These are phyloP conservation scores for Ceratobasidium sp. DNA, from an alignment of 1,284 basidiomycete genomes.

Conservation along the genomic window DNA sequence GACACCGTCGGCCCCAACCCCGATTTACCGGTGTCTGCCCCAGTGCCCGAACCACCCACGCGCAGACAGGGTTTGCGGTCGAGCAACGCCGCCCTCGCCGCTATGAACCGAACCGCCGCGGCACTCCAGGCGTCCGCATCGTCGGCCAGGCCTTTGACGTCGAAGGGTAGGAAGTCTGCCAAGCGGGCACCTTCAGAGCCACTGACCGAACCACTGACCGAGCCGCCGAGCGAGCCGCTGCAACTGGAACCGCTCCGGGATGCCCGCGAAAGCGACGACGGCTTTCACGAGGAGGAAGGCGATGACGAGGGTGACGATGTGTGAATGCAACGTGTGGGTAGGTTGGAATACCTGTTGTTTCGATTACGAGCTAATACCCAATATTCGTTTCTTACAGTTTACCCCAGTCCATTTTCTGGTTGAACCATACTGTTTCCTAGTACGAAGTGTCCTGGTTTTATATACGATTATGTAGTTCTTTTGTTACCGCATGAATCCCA, in stretches of 20 bases:
- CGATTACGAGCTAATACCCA: background rate
- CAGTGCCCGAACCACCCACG: background rate
- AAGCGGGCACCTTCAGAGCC: background rate
- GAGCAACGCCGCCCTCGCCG: slow-evolving; percentile 12
- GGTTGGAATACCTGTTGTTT: background rate
- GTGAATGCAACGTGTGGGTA: slow-evolving; percentile 2
- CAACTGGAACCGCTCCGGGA: background rate
- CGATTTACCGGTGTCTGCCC: background rate
- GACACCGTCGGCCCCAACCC: background rate
- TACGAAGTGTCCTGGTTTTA: background rate
- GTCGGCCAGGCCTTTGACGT: background rate
- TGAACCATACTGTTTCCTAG: background rate
- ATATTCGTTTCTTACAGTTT: background rate
- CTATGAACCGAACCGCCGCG: background rate
- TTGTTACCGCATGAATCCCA: background rate
- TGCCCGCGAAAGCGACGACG: slow-evolving; percentile 6
- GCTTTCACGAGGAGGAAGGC: slow-evolving; percentile 8
- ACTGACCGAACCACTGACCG: no score
- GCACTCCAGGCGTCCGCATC: background rate
- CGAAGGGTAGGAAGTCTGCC: background rate
- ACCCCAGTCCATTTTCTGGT: background rate
- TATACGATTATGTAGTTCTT: background rate
- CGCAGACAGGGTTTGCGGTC: slow-evolving; percentile 3
- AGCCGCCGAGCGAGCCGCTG: background rate
- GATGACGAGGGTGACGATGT: background rate